A percentile compares a stretch with the other conserved stretches of the same genome.
Evolutionary conservation across 148 eudicot species (phyloP).

Genomic region (Fallopia convolvulus): DNA sequence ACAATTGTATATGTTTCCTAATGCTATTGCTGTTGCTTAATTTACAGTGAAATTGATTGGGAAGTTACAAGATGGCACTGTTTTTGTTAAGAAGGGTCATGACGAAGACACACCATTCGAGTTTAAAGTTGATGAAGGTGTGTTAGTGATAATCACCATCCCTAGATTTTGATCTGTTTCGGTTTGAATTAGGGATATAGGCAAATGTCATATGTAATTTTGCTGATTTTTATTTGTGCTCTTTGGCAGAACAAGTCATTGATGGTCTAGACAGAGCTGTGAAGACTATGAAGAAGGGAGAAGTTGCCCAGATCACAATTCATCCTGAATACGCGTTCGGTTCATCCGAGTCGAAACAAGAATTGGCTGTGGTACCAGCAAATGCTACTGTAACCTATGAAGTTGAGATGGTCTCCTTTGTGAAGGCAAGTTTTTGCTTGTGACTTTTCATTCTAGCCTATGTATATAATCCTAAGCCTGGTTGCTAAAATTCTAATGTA

Average conservation of each 20-base stretch:
- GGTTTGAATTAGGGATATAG: neutral
- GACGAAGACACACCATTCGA: constrained; percentile 49
- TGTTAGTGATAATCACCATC: no score
- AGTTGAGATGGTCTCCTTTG: constrained; percentile 69
- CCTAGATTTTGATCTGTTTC: neutral
- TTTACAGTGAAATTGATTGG: constrained; percentile 63
- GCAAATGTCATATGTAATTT: neutral
- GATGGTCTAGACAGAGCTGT: constrained; percentile 79
- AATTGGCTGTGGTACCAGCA: constrained; percentile 59
- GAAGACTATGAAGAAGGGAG: constrained; percentile 80
- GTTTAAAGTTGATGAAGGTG: constrained; percentile 84
- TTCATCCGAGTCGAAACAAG: constrained; percentile 53
- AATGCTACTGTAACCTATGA: constrained; percentile 60
- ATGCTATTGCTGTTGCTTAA: neutral
- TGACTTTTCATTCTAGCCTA: neutral
- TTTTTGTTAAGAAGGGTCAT: constrained; percentile 62
- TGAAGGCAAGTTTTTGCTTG: constrained; percentile 35
- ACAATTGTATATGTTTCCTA: neutral
- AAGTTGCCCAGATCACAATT: constrained; percentile 49
- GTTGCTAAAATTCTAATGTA: neutral
- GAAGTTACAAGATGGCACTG: constrained; percentile 69
- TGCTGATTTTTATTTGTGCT: neutral
- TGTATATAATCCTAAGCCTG: neutral
- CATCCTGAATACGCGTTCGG: constrained; percentile 75
- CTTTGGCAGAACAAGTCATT: constrained; percentile 66